Evolutionary conservation across 1,139 yeast species (phyloP), one percentile per base, ranked within the genome.

Genomic region (Debaryomycetaceae sp.): DNA sequence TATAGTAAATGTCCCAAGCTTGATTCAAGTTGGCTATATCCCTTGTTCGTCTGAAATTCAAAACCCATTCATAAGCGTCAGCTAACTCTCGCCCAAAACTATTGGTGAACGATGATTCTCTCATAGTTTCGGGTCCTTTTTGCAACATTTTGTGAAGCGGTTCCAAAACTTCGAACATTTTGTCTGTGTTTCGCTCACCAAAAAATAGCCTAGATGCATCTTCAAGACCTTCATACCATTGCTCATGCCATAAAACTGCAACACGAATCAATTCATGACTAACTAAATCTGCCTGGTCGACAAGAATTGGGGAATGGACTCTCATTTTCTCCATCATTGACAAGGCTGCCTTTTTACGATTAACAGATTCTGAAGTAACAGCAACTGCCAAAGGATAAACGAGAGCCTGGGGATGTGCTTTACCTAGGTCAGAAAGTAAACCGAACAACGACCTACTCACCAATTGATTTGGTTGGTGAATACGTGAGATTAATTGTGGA

Each of bases 181-280:
- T 90, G 46, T 90, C 97, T 7, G 95, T 87, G 59, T 93, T 89
- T 56, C 89, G 95, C 50, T 95, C 99, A 34, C 96, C 97, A 65
- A 90, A 93, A 69, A 87, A 95, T 45, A 87, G 78, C 48, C 97
- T 76, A 4, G 97, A 90, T 0, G 99, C 99, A 68, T 93, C 97
- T 61, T 95, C 99, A 36, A 95, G 72, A 1, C 96, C 98, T 66
- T 91, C 99, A 57, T 91, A 91, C 99, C 99, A 95, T 62, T 87
- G 87, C 59, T 95, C 99, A 57, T 90, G 96, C 98, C 99, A 91
- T 50, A 93, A 69, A 1, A 93, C 97, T 0, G 98, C 97, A 13
- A 90, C 96, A 53, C 99, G 73, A 51, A 95, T 91, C 49, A 95
- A 78, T 58, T 95, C 99, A 53, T 83, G 84, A 68, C 96, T 87